Base-by-base conservation (phyloP, 805 yeast genomes). In the Saccharomycopsis vini region DNA sequence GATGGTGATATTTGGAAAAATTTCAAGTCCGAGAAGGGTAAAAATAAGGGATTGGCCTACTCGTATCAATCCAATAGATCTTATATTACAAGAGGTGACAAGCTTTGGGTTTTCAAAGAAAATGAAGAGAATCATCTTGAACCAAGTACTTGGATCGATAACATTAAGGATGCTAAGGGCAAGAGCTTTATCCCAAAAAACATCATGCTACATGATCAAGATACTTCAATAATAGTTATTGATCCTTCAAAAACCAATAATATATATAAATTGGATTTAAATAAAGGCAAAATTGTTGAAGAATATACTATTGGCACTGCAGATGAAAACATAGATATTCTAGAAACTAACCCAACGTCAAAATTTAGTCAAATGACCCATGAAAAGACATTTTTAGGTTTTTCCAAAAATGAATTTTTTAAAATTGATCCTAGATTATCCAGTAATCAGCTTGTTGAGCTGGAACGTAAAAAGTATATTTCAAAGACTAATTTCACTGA, bases 211-310 rank as follows among this genome's bases (percentile, higher is more conserved):
- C 94, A 86, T 56, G 74, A 75, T 54, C 79, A 77, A 52, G 96
- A 88, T 62, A 66, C 75, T 21, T 61, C 75, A 0, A 69, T 88
- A 70, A 67, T 88, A 23, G 56, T 88, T 52, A 85, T 81, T 54
- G 78, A 75, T 55, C 64, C 68, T 2, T 56, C 60, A 3, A 62
- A 69, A 33, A 55, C 56, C 19, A 63, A 68, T 35, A 69, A 66
- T 24, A 58, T 88, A 39, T 84, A 71, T 62, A 73, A 76, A 52
- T 73, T 87, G 87, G 96, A 88, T 63, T 61, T 88, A 39, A 82
- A 75, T 56, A 71, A 77, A 45, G 96, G 95, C 12, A 68, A 79
- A 55, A 71, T 88, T 42, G 81, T 88, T n/a, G 95, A 88, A 57
- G 92, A 85, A 56, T 88, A 95, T 92, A 63, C 71, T 29, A 68